Evolutionary conservation across 495 filamentous ascomycete genomes (phyloP).

Genomic region (Aspergillus wentii): DNA sequence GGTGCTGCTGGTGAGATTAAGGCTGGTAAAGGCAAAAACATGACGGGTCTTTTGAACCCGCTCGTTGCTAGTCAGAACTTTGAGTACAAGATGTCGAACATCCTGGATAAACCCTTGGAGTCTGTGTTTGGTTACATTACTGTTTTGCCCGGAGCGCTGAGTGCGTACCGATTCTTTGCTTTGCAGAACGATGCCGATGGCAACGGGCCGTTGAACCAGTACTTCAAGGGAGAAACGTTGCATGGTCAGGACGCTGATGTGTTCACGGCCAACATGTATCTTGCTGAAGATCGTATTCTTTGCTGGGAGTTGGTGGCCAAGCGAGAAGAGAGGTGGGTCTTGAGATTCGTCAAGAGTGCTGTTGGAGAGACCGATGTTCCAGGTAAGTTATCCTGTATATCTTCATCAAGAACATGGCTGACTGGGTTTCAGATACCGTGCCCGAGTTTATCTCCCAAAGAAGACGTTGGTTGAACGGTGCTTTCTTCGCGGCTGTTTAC

Average conservation of each 20-base stretch:
- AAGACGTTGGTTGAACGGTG: slow-evolving; percentile 95
- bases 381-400: slow-evolving; percentile 45
- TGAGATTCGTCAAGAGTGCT: slow-evolving; percentile 95
- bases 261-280: slow-evolving; percentile 99
- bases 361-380: slow-evolving; percentile 97
- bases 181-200: slow-evolving; percentile 95
- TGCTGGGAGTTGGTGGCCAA: slow-evolving; percentile 99
- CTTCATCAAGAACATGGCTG: neutral
- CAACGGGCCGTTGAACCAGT: slow-evolving; percentile 92
- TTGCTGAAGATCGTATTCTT: slow-evolving; percentile 96
- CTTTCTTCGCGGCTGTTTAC: slow-evolving; percentile 98
- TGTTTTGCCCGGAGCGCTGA: slow-evolving; percentile 89
- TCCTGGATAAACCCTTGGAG: slow-evolving; percentile 95
- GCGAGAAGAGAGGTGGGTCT: slow-evolving; percentile 87
- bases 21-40: slow-evolving; percentile 84
- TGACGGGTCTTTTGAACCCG: slow-evolving; percentile 83
- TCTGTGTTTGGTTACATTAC: slow-evolving; percentile 98
- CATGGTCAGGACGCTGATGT: slow-evolving; percentile 97
- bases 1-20: slow-evolving; percentile 97
- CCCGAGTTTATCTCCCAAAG: slow-evolving; percentile 96
- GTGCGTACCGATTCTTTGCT: slow-evolving; percentile 94
- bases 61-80: slow-evolving; percentile 97
- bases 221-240: slow-evolving; percentile 98
- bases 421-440: slow-evolving; percentile 29
- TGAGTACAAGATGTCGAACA: slow-evolving; percentile 99